phyloP scores from a whole-genome alignment of 148 eudicot species.

The Camellia lanceoleosa region DNA sequence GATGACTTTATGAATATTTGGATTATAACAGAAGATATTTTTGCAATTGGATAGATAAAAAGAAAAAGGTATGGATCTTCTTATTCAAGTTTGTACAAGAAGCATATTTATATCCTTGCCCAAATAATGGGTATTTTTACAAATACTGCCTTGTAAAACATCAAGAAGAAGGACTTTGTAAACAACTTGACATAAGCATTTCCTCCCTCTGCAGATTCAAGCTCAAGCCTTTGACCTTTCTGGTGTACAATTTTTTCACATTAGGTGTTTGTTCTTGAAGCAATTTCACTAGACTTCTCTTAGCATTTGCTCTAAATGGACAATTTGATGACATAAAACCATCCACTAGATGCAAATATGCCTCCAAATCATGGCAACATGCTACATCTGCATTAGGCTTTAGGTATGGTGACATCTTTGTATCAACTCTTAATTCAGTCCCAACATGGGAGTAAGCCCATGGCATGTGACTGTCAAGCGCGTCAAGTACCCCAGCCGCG shows the following conservation, averaged over 20 bases:
- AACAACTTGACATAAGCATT: constrained; percentile 39
- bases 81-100: constrained; percentile 6
- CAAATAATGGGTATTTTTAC: background rate
- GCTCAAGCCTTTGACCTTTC: constrained; percentile 61
- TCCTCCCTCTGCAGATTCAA: constrained; percentile 38
- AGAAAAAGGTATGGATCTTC: background rate
- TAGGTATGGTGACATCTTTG: constrained; percentile 72
- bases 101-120: background rate
- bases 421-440: constrained; percentile 61
- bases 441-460: constrained; percentile 87
- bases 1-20: too few species aligned
- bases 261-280: constrained; percentile 72
- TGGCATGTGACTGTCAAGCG: constrained; percentile 58
- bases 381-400: constrained; percentile 80
- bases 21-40: too few species aligned
- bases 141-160: too few species aligned
- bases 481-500: constrained; percentile 25
- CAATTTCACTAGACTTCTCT: constrained; percentile 64
- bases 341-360: constrained; percentile 78
- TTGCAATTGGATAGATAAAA: too few species aligned
- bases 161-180: constrained; percentile 66
- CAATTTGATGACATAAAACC: constrained; percentile 60
- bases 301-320: constrained; percentile 78
- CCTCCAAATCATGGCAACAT: constrained; percentile 92
- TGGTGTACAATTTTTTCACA: constrained; percentile 71